Evolutionary conservation across 192 early-diverging fungal genomes (phyloP).

Genomic region (Linnemannia exigua): DNA sequence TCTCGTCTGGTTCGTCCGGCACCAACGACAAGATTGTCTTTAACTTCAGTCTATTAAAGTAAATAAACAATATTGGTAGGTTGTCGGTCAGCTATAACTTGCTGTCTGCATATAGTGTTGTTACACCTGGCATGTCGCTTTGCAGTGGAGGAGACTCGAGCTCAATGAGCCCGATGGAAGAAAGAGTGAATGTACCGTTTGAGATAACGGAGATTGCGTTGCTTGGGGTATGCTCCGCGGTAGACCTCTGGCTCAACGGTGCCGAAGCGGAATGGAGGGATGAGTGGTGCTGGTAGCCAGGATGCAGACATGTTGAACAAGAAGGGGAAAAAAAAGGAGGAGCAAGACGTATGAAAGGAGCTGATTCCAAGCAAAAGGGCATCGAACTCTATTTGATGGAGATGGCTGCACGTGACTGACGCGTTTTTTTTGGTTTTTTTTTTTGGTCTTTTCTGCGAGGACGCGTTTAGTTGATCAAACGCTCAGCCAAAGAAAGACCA

Average conservation of each 20-base stretch:
- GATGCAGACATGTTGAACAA: conserved; percentile 26
- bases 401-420: too few species aligned
- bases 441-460: too few species aligned
- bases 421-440: too few species aligned
- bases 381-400: too few species aligned
- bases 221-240: conserved; percentile 92
- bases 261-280: conserved; percentile 89
- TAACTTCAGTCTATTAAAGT: conserved; percentile 67
- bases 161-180: neutral
- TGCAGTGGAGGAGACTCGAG: neutral
- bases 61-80: neutral
- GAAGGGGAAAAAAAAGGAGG: neutral
- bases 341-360: too few species aligned
- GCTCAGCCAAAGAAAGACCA: too few species aligned
- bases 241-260: conserved; percentile 88
- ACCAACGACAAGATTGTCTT: conserved; percentile 90
- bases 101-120: neutral
- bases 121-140: neutral
- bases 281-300: conserved; percentile 63
- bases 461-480: too few species aligned
- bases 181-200: conserved; percentile 61
- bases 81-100: neutral
- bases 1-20: conserved; percentile 76
- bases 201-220: conserved; percentile 88
- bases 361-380: too few species aligned